Conservation (phyloP, 2,329 filamentous ascomycete species). For the Cladosporium sp. region DNA sequence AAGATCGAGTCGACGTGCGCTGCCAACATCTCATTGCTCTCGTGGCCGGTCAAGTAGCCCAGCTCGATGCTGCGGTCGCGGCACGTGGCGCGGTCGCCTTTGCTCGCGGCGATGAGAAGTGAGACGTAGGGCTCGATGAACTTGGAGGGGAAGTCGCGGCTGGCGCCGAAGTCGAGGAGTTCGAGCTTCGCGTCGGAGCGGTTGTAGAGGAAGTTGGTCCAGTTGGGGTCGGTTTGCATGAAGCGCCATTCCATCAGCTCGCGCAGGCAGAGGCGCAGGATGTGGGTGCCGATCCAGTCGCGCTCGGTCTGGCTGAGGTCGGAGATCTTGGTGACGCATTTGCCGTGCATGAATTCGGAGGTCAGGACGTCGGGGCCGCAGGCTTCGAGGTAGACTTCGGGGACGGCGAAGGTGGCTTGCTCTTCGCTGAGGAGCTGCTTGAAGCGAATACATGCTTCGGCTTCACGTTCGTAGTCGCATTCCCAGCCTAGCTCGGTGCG, state of each 20-base stretch:
- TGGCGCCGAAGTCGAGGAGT: constrained; percentile 92
- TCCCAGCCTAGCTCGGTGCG: constrained; percentile 92
- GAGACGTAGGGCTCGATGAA: constrained; percentile 79
- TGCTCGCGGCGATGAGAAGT: constrained; percentile 75
- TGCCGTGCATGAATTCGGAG: constrained; percentile 85
- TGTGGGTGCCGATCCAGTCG: constrained; percentile 94
- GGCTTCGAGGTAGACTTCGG: constrained; percentile 71
- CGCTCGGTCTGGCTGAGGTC: constrained; percentile 75
- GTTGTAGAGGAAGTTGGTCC: constrained; percentile 98
- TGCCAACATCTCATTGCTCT: constrained; percentile 79
- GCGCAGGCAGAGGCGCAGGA: constrained; percentile 83
- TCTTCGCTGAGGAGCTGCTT: constrained; percentile 72
- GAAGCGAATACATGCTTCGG: constrained; percentile 73
- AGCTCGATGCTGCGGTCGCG: constrained; percentile 28
- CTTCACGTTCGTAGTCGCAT: constrained; percentile 90
- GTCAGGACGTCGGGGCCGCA: constrained; percentile 84
- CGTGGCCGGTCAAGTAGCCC: constrained; percentile 88
- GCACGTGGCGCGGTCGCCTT: constrained; percentile 35
- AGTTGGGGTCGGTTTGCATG: constrained; percentile 99
- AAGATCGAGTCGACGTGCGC: constrained; percentile 86
- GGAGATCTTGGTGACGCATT: constrained; percentile 73
- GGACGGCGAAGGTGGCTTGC: constrained; percentile 70
- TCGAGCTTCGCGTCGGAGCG: constrained; percentile 65
- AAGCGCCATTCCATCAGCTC: constrained; percentile 94
- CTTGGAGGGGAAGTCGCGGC: constrained; percentile 72